Base-by-base conservation (phyloP, 306 rosid genomes). In the Inga oerstediana region DNA sequence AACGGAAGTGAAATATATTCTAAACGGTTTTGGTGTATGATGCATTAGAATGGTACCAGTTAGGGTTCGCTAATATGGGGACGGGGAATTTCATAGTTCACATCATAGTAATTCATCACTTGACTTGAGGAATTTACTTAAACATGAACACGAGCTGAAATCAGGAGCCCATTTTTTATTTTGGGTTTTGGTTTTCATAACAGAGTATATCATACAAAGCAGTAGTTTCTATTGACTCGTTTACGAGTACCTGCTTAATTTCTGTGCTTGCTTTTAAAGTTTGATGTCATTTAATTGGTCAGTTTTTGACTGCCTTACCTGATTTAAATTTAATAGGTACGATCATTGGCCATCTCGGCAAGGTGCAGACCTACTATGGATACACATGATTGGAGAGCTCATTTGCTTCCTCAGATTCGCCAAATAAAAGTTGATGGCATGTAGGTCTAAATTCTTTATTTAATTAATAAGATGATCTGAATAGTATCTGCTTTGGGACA, bases 301-400 rank as follows among this genome's bases (percentile, higher is more conserved):
- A 17, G 17, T 13, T 27, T 27, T 27, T 27, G 27, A 27, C 48
- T 24, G 8, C 59, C 24, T 65, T 24, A 20, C 34, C n/a, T 46
- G 10, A 41, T 72, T 19, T 39, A 8, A 41, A 77, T 77, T 77
- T 10, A 48, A 62, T 43, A 66, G 52, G 16, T 56, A 14, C 69
- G 22, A 37, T 37, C 14, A 39, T 58, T 61, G 74, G 48, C 46
- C 34, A 65, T 45, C 74, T 62, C 27, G 80, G 10, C 34, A 78
- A 78, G 74, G 78, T 49, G 65, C 10, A 30, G 45, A 74, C 17
- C 11, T 30, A 72, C 76, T 46, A 74, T 78, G 64, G 88, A 84
- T n/a, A 19, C 74, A 14, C 35, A 39, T 8, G 87, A 84, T 56
- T 87, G 90, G 90, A 84, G 84, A 68, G 67, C 59, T 56, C 62